Percentiles rank a stretch among this genome's conserved stretches.
Evolutionary conservation across 148 eudicot genomes (phyloP).

Genomic region (Salicornia ramosissima): DNA sequence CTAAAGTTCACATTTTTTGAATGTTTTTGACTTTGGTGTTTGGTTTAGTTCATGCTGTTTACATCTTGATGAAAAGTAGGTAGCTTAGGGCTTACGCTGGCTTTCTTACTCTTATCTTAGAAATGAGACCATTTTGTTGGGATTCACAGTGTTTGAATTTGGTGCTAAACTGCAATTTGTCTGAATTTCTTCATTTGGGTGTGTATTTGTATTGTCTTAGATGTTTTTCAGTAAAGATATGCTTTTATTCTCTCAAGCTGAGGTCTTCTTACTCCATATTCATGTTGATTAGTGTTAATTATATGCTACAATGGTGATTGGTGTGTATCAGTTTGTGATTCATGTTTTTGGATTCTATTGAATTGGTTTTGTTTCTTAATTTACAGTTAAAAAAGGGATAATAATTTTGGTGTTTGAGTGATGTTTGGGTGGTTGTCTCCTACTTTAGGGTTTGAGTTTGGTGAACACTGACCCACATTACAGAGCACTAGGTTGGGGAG

Average conservation of each 20-base stretch:
- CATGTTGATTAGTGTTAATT: no score
- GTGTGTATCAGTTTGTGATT: neutral
- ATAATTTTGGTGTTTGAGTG: constrained; percentile 4
- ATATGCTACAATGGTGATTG: neutral
- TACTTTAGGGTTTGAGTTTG: constrained; percentile 27
- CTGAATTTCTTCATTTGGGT: neutral
- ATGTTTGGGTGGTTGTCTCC: constrained; percentile 15
- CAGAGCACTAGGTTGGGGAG: constrained; percentile 22
- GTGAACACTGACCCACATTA: constrained; percentile 27
- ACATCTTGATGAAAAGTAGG: neutral
- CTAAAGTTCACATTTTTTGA: constrained; percentile 16
- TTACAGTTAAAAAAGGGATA: neutral
- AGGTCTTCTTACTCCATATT: no score
- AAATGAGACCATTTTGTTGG: constrained; percentile 2
- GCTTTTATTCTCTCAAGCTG: constrained; percentile 2
- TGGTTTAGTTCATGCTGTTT: neutral
- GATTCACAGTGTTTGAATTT: constrained; percentile 11
- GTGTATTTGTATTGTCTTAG: no score
- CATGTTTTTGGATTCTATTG: constrained; percentile 8
- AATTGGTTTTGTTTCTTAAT: constrained; percentile 2
- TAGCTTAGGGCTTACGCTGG: constrained; percentile 26
- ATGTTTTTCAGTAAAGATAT: neutral
- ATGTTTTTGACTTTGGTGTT: neutral
- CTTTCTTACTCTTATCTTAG: constrained; percentile 2
- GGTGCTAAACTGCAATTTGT: constrained; percentile 1